Evolutionary conservation across 441 rosid genomes (phyloP).

Genomic region (Pelargonium myrrhifolium): DNA sequence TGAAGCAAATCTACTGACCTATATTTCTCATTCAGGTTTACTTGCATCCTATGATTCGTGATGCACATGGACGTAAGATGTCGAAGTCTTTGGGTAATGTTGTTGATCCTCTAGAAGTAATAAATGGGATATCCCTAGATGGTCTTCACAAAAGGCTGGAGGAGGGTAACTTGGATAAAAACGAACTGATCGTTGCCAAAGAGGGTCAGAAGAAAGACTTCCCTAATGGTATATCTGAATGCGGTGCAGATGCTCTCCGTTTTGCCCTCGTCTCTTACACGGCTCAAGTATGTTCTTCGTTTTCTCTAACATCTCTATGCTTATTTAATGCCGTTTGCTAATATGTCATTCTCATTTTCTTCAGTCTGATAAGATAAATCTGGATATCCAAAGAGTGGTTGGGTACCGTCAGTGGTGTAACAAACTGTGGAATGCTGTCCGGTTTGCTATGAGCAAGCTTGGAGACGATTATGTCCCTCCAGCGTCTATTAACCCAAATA

Average conservation of each 20-base stretch:
- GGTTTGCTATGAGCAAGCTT: constrained; percentile 91
- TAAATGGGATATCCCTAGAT: constrained; percentile 73
- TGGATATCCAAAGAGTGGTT: constrained; percentile 91
- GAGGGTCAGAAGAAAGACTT: constrained; percentile 75
- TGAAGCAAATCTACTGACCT: constrained; percentile 5
- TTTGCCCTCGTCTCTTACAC: constrained; percentile 95
- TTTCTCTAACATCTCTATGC: constrained; percentile 3
- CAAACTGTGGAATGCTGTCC: constrained; percentile 92
- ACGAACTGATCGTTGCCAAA: constrained; percentile 64
- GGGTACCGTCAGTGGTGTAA: constrained; percentile 99
- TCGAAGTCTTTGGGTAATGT: constrained; percentile 95
- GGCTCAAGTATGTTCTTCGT: constrained; percentile 65
- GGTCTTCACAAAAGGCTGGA: constrained; percentile 85
- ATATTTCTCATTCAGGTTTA: constrained; percentile 49
- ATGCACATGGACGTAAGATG: constrained; percentile 98
- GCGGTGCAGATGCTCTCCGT: constrained; percentile 97
- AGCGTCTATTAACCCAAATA: constrained; percentile 26
- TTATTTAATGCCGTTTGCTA: background rate
- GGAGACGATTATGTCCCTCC: constrained; percentile 62
- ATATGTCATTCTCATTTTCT: constrained; percentile 10
- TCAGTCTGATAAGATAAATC: constrained; percentile 85
- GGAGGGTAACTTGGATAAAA: constrained; percentile 81
- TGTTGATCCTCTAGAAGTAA: constrained; percentile 89
- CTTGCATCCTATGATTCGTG: constrained; percentile 95
- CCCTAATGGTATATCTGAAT: constrained; percentile 89